A percentile compares a stretch with the other conserved stretches of the same genome.
Evolutionary conservation across 2,329 filamentous ascomycete genomes (phyloP).

Genomic region (Macrophomina tecta): DNA sequence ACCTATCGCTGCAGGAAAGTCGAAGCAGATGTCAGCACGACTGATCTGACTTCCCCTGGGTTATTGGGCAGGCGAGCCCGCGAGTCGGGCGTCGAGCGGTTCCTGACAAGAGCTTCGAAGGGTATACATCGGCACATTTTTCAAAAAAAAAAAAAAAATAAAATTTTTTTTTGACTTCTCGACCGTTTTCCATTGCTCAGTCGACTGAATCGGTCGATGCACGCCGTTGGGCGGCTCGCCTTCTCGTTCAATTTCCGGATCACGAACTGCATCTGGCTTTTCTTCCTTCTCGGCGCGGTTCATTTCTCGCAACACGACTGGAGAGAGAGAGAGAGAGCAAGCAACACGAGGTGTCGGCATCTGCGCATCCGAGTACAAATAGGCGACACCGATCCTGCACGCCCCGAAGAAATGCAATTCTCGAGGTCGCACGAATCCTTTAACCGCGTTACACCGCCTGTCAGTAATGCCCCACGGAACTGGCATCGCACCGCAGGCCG

Average conservation of each 20-base stretch:
- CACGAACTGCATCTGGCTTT: background rate
- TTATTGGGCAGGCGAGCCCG: background rate
- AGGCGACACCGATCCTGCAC: too few species aligned
- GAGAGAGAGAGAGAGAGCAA: too few species aligned
- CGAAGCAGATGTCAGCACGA: background rate
- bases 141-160: too few species aligned
- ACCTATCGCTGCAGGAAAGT: too few species aligned
- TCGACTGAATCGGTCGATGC: background rate
- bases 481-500: background rate
- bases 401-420: too few species aligned
- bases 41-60: too few species aligned
- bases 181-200: background rate
- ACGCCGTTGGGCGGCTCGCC: background rate
- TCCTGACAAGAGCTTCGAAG: background rate
- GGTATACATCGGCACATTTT: background rate
- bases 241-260: conserved; percentile 16
- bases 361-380: too few species aligned
- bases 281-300: background rate
- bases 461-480: background rate
- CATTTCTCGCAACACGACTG: background rate
- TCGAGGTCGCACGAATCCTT: too few species aligned
- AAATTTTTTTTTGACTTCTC: background rate
- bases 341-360: too few species aligned
- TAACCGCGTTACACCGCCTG: conserved; percentile 3
- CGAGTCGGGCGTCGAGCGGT: background rate